Percentiles rank a stretch among this genome's conserved stretches.
These are phyloP conservation scores for Solanum hybrid DNA, from an alignment of 305 asterid species.

Conservation along the genomic window DNA sequence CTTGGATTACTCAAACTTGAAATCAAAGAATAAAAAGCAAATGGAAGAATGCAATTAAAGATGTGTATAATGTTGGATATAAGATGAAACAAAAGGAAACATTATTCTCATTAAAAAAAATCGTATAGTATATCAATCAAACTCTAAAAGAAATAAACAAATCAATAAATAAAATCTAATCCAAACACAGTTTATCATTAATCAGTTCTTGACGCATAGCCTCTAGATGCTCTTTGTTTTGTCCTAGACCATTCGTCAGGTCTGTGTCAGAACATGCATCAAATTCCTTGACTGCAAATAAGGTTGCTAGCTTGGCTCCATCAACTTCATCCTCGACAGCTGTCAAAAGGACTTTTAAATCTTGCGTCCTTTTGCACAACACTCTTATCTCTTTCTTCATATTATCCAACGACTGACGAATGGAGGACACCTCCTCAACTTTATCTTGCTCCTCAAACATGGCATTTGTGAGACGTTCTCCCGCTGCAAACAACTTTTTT, in stretches of 20 bases:
- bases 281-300: background rate
- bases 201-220: background rate
- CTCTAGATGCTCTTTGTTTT: background rate
- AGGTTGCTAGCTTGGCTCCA: background rate
- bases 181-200: background rate
- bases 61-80: background rate
- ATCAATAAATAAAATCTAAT: background rate
- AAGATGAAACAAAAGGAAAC: background rate
- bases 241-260: background rate
- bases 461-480: background rate
- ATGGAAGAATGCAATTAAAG: background rate
- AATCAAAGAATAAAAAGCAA: background rate
- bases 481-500: background rate
- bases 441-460: background rate
- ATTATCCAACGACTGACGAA: background rate
- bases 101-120: background rate
- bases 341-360: background rate
- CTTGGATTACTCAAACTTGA: background rate
- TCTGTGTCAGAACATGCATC: background rate
- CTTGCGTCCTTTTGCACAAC: background rate
- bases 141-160: background rate
- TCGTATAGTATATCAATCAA: background rate
- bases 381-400: background rate
- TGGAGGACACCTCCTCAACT: background rate
- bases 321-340: background rate